Evolutionary conservation across 805 yeast genomes (phyloP).

Genomic region (Cyberlindnera xishuangbannaensis): DNA sequence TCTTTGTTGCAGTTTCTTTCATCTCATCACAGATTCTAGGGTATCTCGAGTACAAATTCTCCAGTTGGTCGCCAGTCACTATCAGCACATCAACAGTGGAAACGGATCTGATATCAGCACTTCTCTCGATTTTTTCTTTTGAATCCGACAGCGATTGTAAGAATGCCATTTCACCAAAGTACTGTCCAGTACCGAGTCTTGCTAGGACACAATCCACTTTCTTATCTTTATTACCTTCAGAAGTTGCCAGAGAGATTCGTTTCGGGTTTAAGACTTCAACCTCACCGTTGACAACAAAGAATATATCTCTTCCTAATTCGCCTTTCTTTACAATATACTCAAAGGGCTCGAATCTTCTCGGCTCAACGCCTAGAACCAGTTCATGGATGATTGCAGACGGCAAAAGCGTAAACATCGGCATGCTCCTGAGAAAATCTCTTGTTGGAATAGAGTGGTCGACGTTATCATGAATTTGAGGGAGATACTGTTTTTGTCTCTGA

Average conservation of each 20-base stretch:
- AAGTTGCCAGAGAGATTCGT: constrained; percentile 20
- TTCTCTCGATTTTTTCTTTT: constrained; percentile 30
- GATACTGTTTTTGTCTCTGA: neutral
- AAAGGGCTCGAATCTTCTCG: constrained; percentile 46
- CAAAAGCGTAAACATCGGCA: constrained; percentile 53
- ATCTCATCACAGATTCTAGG: constrained; percentile 57
- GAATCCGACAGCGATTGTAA: constrained; percentile 38
- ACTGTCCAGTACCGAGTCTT: constrained; percentile 54
- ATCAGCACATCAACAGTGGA: constrained; percentile 55
- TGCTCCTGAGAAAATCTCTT: constrained; percentile 49
- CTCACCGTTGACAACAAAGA: constrained; percentile 60
- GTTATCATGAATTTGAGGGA: constrained; percentile 28
- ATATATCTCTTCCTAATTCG: constrained; percentile 57
- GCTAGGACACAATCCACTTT: constrained; percentile 43
- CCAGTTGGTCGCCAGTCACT: constrained; percentile 49
- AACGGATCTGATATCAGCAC: constrained; percentile 62
- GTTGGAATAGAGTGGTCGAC: constrained; percentile 52
- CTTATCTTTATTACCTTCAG: constrained; percentile 15
- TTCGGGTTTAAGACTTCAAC: constrained; percentile 55
- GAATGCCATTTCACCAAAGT: constrained; percentile 77
- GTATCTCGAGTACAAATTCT: constrained; percentile 48
- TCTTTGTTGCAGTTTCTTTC: constrained; percentile 51
- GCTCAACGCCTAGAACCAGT: constrained; percentile 59
- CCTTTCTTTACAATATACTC: constrained; percentile 57
- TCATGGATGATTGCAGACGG: constrained; percentile 58